Base-by-base conservation (phyloP, 495 filamentous ascomycete species). In the Aspergillus funiculosus region DNA sequence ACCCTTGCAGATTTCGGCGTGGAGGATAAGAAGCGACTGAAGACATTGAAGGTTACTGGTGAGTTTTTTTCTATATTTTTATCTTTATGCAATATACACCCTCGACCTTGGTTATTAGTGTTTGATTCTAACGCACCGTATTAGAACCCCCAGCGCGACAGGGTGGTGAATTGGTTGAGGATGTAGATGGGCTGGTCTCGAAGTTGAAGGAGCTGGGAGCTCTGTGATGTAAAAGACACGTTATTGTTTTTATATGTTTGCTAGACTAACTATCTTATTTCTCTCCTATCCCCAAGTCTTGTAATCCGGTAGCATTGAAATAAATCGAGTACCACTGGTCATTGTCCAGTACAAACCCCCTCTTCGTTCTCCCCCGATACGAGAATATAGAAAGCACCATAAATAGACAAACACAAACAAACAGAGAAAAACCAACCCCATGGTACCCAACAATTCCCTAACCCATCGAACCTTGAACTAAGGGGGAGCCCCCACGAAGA, bases 121-220 rank as follows among this genome's bases (percentile, higher is more conserved):
- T 10, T 27, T 5, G 11, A 7, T 15, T 24, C 41, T 51, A 44
- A 51, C 30, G 20, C 6, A 20, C 7, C 40, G 9, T 35, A 5
- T 0, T 56, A 87, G 92, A 97, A 73, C 92, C 92, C 40, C 79
- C 89, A 21, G 70, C 86, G 35, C 77, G 92, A 64, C 79, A 95
- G 70, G 92, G 94, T 29, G 92, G 92, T 54, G 88, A 88, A 49
- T 97, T 95, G 78, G 94, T 97, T 24, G 88, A 92, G 59, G 85
- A 94, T 77, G 94, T 98, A 25, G 89, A 94, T 66, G 89, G 91
- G 5, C 73, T 98, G 65, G 82, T 98, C 54, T 68, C 74, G 9
- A 94, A 87, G 77, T 68, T 98, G 64, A 98, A 95, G 78, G 92
- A 97, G 67, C 70, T 98, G 49, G 92, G 92, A 45, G 94, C 89